Conservation (phyloP, 495 filamentous ascomycete genomes). For the Daldinia decipiens region DNA sequence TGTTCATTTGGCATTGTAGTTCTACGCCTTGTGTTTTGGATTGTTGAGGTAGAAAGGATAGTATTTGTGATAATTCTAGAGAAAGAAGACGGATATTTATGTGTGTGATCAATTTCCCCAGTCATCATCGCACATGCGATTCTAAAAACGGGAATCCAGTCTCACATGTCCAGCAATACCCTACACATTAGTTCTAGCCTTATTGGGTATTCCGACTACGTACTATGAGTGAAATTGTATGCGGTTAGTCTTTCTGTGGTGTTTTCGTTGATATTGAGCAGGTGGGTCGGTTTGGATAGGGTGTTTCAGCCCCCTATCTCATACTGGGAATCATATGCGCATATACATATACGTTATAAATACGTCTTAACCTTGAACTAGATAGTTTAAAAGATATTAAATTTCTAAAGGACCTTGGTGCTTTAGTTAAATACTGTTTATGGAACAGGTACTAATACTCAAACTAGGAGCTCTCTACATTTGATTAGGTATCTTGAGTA, state of each 20-base stretch:
- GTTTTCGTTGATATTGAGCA: neutral
- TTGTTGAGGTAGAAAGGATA: slow-evolving; percentile 9
- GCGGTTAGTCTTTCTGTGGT: neutral
- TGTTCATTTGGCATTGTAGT: slow-evolving; percentile 34
- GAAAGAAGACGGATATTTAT: slow-evolving; percentile 3
- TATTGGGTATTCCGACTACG: neutral
- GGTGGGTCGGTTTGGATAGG: neutral
- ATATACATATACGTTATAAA: neutral
- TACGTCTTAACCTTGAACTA: neutral
- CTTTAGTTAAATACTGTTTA: neutral
- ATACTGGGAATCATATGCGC: neutral
- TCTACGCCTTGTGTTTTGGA: neutral
- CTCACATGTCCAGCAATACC: slow-evolving; percentile 12
- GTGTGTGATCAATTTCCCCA: neutral
- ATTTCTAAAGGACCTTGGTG: neutral
- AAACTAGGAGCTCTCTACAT: too few species aligned
- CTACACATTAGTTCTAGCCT: slow-evolving; percentile 13
- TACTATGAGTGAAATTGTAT: neutral
- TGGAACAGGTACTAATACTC: too few species aligned
- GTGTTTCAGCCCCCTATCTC: neutral
- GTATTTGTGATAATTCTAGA: neutral
- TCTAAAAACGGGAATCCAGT: slow-evolving; percentile 31
- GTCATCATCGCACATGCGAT: slow-evolving; percentile 41
- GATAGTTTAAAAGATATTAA: neutral
- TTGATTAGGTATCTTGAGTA: too few species aligned